Base-by-base conservation (phyloP, 2,329 filamentous ascomycete species). In the Aureobasidium sp. region DNA sequence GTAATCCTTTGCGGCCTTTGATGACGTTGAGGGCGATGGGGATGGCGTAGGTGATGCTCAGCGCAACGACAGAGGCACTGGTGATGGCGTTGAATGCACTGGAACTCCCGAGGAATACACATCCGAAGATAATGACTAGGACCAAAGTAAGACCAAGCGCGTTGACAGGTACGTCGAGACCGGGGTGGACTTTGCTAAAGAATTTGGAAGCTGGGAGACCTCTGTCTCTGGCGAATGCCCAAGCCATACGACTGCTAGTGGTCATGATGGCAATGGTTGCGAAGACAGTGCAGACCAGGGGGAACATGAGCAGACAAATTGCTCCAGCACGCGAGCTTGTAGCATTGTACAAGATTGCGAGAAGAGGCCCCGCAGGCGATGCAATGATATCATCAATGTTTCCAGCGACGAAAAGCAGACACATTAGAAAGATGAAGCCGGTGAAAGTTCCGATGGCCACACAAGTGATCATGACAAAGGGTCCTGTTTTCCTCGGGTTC, bases 11-110 rank as follows among this genome's bases (percentile, higher is more conserved):
- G 10, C 91, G 85, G 10, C 91, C 90, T 1, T 90, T 87, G 2
- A 92, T 75, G 65, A 89, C 85, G 71, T 94, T 93, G 70, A 94
- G 88, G 0, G 86, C 82, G 54, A 93, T 87, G 0, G 92, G 93
- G 45, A 95, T 92, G 8, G 87, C 92, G 70, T 95, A 95, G 3
- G 90, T 91, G 7, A 94, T 79, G 9, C 90, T 88, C 0, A 95
- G 83, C 1, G 91, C 87, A 10, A 94, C 91, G 0, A 94, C 91
- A 0, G 90, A 91, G 0, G 77, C 77, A 38, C 73, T 74, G 53
- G 73, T 71, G 54, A 79, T 78, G 59, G 77, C 77, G 66, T 77
- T 78, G 73, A 78, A 78, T 1, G 77, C 76, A 58, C 71, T 73
- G 36, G 70, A 73, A 2, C 75, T 77, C n/a, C 76, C 76, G 23